Conservation (phyloP, 768 basidiomycete species). For the Dentipellis sp. region DNA sequence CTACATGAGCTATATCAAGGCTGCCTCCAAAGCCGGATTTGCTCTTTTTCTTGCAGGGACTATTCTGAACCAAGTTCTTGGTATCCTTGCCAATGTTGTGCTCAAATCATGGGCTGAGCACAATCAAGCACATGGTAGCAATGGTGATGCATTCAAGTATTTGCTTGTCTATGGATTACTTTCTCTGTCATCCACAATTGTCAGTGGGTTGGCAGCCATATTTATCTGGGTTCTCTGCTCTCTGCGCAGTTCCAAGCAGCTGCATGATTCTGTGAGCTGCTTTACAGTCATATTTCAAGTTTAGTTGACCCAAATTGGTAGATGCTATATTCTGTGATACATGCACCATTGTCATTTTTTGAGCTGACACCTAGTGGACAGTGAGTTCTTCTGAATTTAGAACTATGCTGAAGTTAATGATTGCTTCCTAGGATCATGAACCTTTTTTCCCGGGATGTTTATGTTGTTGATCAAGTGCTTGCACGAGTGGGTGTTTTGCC, state of each 20-base stretch:
- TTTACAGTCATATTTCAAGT: not conserved
- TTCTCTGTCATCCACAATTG: slow-evolving; percentile 45
- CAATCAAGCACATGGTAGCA: slow-evolving; percentile 51
- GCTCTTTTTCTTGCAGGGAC: slow-evolving; percentile 43
- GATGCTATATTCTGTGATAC: slow-evolving; percentile 78
- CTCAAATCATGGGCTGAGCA: slow-evolving; percentile 80
- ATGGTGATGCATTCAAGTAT: slow-evolving; percentile 47
- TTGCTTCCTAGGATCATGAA: slow-evolving; percentile 59
- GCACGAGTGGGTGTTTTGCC: slow-evolving; percentile 35
- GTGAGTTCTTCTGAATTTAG: slow-evolving; percentile 26
- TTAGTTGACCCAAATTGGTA: slow-evolving; percentile 20
- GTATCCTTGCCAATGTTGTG: slow-evolving; percentile 53
- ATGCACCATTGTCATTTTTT: slow-evolving; percentile 81
- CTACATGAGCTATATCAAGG: slow-evolving; percentile 69
- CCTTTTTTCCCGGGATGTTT: slow-evolving; percentile 83
- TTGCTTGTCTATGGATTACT: slow-evolving; percentile 60
- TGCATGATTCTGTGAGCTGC: slow-evolving; percentile 65
- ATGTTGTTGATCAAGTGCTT: slow-evolving; percentile 79
- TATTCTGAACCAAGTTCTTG: slow-evolving; percentile 44
- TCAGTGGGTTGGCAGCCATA: slow-evolving; percentile 48
- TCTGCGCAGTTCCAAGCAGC: slow-evolving; percentile 57
- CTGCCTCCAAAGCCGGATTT: slow-evolving; percentile 72
- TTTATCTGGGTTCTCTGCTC: slow-evolving; percentile 74
- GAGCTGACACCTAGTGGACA: slow-evolving; percentile 82
- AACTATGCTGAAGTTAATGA: not conserved